Percentiles rank a stretch among this genome's conserved stretches.
phyloP scores from a whole-genome alignment of 2,329 filamentous ascomycete species.

The Capronia coronata region DNA sequence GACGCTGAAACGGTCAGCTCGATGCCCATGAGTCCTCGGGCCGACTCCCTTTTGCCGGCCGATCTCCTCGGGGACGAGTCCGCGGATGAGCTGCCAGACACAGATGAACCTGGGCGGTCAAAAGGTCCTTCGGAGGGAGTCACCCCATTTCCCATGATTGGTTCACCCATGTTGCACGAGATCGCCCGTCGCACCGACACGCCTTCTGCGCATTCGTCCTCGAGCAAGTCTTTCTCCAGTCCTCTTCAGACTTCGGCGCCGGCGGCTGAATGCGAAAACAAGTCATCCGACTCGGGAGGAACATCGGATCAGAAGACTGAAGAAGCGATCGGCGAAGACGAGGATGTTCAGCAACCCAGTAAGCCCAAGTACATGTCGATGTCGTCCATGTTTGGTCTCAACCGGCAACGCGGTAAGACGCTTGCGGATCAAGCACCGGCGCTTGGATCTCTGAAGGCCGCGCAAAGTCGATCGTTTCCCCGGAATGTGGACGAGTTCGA shows the following conservation, averaged over 20 bases:
- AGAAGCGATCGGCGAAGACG: constrained; percentile 3
- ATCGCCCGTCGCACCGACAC: constrained; percentile 36
- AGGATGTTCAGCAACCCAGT: constrained; percentile 15
- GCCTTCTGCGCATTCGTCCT: constrained; percentile 42
- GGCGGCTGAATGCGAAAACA: constrained; percentile 35
- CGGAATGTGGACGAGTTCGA: constrained; percentile 49
- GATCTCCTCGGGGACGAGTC: constrained; percentile 54
- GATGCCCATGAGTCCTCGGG: constrained; percentile 58
- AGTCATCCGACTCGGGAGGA: constrained; percentile 32
- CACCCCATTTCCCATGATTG: constrained; percentile 22
- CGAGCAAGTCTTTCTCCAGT: constrained; percentile 43
- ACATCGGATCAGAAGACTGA: constrained; percentile 19
- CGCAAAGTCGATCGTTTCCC: constrained; percentile 60
- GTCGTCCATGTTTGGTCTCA: constrained; percentile 50
- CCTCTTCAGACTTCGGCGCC: constrained; percentile 39
- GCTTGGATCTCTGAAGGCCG: constrained; percentile 52
- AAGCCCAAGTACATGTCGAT: constrained; percentile 25
- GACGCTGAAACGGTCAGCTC: constrained; percentile 53
- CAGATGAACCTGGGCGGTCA: constrained; percentile 29
- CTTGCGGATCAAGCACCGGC: constrained; percentile 52
- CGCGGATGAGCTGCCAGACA: constrained; percentile 24
- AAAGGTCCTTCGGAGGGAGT: constrained; percentile 7
- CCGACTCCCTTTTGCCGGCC: constrained; percentile 55
- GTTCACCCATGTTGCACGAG: constrained; percentile 16
- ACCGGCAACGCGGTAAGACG: constrained; percentile 57